Conservation (phyloP, 345 rosid species). For the Syzygium oleosum region DNA sequence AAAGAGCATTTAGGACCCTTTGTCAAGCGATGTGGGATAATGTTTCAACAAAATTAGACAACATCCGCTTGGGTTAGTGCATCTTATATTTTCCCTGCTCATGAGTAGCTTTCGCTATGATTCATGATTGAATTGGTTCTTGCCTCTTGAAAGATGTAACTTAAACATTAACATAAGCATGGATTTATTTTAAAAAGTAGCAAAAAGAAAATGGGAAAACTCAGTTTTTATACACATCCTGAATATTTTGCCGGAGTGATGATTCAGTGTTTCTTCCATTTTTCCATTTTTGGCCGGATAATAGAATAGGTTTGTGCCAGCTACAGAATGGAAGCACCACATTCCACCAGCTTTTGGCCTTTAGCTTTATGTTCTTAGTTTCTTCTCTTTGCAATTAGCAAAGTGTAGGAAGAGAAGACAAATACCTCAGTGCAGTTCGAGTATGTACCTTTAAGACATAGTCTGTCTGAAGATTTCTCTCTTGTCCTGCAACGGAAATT, state of each 20-base stretch:
- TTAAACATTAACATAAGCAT: not conserved
- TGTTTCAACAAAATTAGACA: not conserved
- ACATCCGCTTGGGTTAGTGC: not conserved
- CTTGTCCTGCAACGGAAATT: constrained; percentile 22
- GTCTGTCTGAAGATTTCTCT: constrained; percentile 38
- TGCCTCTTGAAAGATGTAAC: not conserved
- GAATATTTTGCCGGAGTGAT: not conserved
- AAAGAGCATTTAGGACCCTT: too few species aligned
- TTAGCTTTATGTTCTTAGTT: not conserved
- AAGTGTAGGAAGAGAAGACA: not conserved
- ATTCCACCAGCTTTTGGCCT: not conserved
- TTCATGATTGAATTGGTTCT: not conserved
- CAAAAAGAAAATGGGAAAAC: not conserved
- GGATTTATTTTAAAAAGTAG: not conserved
- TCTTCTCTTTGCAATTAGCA: not conserved
- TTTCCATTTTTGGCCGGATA: not conserved
- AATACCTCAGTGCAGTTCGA: not conserved
- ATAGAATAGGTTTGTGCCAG: not conserved
- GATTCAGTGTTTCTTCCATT: not conserved
- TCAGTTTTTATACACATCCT: not conserved
- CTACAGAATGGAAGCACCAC: not conserved
- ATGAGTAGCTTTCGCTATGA: not conserved
- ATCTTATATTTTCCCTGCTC: not conserved
- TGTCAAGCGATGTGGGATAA: too few species aligned
- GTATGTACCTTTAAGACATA: constrained; percentile 29